Percentiles rank a stretch among this genome's conserved stretches.
Conservation (phyloP, 1,139 yeast genomes). For the Spathaspora sp. region DNA sequence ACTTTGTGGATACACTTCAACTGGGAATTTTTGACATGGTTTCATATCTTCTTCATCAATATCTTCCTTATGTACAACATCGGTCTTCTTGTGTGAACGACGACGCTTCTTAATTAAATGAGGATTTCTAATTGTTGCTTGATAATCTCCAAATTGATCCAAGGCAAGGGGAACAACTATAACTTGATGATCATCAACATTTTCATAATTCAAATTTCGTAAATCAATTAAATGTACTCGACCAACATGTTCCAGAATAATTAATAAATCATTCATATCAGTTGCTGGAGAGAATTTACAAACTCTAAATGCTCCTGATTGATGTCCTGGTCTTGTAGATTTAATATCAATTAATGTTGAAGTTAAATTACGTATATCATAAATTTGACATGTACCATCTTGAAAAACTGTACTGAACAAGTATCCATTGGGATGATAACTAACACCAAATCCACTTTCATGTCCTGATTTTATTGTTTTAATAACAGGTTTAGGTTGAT, state of each 20-base stretch:
- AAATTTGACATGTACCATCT: constrained; percentile 76
- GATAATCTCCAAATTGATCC: constrained; percentile 39
- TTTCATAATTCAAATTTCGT: constrained; percentile 55
- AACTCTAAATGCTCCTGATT: constrained; percentile 60
- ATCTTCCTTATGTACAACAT: constrained; percentile 5
- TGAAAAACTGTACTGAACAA: constrained; percentile 82
- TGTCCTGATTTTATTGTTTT: constrained; percentile 52
- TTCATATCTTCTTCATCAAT: constrained; percentile 5
- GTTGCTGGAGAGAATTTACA: constrained; percentile 68
- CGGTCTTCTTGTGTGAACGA: constrained; percentile 1
- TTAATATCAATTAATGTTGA: constrained; percentile 53
- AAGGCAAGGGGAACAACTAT: constrained; percentile 52
- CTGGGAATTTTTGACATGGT: constrained; percentile 6
- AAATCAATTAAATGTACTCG: constrained; percentile 82
- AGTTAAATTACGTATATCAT: constrained; percentile 65
- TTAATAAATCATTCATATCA: constrained; percentile 65
- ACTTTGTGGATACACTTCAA: constrained; percentile 9
- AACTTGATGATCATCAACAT: constrained; percentile 60
- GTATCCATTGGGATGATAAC: constrained; percentile 71
- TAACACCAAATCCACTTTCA: constrained; percentile 81
- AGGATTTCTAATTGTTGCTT: constrained; percentile 10
- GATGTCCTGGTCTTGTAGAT: constrained; percentile 63
- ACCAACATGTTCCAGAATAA: constrained; percentile 82
- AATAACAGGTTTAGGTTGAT: constrained; percentile 19
- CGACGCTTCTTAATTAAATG: neutral